phyloP scores from a whole-genome alignment of 192 early-diverging fungal species.

The Funneliformis mosseae region DNA sequence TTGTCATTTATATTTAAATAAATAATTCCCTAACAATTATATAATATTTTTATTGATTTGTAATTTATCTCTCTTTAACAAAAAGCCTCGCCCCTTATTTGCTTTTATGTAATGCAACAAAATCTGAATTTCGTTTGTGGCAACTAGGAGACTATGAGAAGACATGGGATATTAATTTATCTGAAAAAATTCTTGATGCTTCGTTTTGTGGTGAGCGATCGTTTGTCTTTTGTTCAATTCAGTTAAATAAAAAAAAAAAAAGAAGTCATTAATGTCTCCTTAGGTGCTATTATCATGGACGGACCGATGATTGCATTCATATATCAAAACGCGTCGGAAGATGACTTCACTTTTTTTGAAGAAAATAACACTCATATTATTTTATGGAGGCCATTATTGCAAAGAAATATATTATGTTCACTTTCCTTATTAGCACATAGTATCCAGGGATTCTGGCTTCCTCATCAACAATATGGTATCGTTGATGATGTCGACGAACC shows the following conservation, averaged over 20 bases:
- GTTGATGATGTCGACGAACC: background rate
- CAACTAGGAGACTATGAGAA: constrained; percentile 7
- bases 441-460: constrained; percentile 5
- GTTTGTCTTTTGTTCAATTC: background rate
- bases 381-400: background rate
- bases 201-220: constrained; percentile 11
- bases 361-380: constrained; percentile 9
- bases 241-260: background rate
- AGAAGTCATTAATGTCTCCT: background rate
- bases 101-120: background rate
- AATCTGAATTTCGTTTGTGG: background rate
- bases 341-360: background rate
- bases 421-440: background rate
- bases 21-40: background rate
- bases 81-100: constrained; percentile 1
- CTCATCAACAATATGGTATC: background rate
- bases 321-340: background rate
- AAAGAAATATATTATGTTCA: background rate
- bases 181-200: background rate
- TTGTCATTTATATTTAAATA: background rate
- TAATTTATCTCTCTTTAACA: background rate
- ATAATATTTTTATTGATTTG: background rate
- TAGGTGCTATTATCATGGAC: constrained; percentile 23
- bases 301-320: background rate
- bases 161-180: background rate